Evolutionary conservation across 768 basidiomycete species (phyloP), one percentile per base, ranked within the genome.

Genomic region (Hydnum rufescens): DNA sequence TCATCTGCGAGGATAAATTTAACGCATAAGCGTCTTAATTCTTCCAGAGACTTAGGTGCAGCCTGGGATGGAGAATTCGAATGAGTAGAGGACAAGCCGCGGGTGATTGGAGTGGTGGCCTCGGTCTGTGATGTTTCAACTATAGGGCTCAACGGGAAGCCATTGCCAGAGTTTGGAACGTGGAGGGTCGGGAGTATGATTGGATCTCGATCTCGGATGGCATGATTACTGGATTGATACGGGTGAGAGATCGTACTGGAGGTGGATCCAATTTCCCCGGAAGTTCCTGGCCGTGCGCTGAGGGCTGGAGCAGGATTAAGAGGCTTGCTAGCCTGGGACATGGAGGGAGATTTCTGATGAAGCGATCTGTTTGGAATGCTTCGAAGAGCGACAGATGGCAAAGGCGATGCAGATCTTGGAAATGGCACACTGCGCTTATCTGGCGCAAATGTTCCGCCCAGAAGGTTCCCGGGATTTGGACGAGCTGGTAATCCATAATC

Each of bases 1-100:
- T 87, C 88, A 6, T 89, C 90, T 1, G 80, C 80, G 39, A 90
- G 70, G 19, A 74, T 70, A 62, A 99, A 95, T 63, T 90, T 96
- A 60, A 99, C 80, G 22, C 86, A 68, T 63, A 85, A 88, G 53
- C 80, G 72, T 46, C 83, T 73, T 51, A 92, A 68, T 56, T 92
- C 86, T 47, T 89, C 84, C 18, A 85, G 66, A 0, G 80, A 78
- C 23, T 74, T 68, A 3, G 70, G 64, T 47, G 44, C 8, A 47
- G 44, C 13, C 13, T 13, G 13, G 16, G 44, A 47, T 47, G 44
- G 44, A 8, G 8, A 13, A 8, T 26, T 26, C 34, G 34, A 39
- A 39, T 19, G n/a, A n/a, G n/a, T n/a, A 22, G 13, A 13, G 13
- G 22, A 22, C 36, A 39, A 39, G 22, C 36, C 36, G 36, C 36